Percentiles rank a stretch among this genome's conserved stretches.
Evolutionary conservation across 768 basidiomycete species (phyloP).

Genomic region (Xanthoconium purpureum): DNA sequence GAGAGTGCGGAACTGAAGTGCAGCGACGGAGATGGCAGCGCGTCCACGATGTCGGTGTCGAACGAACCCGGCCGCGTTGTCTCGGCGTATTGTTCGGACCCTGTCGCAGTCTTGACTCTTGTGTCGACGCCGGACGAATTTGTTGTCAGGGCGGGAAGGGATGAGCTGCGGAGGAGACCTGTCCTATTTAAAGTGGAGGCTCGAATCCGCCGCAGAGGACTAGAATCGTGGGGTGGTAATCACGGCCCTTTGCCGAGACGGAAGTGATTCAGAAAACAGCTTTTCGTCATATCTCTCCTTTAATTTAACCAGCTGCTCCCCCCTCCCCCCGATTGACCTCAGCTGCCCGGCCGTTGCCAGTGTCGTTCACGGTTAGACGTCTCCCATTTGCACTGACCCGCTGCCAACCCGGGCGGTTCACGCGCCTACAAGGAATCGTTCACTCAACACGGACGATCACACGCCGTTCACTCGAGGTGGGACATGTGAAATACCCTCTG

Average conservation of each 20-base stretch:
- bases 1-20: constrained; percentile 18
- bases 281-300: background rate
- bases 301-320: background rate
- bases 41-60: constrained; percentile 6
- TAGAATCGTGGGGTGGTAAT: background rate
- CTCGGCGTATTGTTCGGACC: constrained; percentile 13
- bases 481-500: background rate
- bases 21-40: constrained; percentile 21
- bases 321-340: background rate
- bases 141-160: background rate
- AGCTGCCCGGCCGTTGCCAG: background rate
- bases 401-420: constrained; percentile 8
- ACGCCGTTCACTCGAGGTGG: background rate
- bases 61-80: constrained; percentile 1
- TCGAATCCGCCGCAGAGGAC: constrained; percentile 12
- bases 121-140: background rate
- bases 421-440: background rate
- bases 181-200: constrained; percentile 5
- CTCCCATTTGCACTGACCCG: constrained; percentile 1
- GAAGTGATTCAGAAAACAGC: background rate
- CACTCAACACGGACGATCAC: constrained; percentile 2
- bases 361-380: constrained; percentile 4
- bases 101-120: constrained; percentile 1
- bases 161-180: background rate
- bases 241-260: constrained; percentile 6